A percentile compares a stretch with the other conserved stretches of the same genome.
These are phyloP conservation scores for Zymoseptoria crescenta DNA, from an alignment of 2,329 filamentous ascomycete genomes.

Conservation along the genomic window DNA sequence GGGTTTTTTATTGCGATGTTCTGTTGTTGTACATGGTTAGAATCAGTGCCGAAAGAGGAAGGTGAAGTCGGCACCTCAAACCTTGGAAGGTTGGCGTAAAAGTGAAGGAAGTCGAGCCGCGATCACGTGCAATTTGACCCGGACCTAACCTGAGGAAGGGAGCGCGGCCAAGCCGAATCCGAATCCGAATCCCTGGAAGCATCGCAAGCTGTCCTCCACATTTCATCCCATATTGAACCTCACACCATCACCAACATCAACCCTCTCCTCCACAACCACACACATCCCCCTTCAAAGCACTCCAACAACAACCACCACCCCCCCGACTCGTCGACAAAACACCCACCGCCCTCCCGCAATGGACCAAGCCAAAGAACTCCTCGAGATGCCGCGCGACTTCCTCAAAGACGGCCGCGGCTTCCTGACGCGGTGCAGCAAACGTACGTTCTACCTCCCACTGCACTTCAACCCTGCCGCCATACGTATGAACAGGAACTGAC, in stretches of 20 bases:
- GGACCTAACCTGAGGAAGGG: neutral
- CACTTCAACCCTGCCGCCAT: too few relatives aligned
- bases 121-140: neutral
- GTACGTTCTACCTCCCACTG: too few relatives aligned
- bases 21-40: neutral
- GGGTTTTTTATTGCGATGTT: neutral
- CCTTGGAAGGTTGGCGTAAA: neutral
- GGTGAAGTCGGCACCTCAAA: neutral
- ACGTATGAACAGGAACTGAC: too few relatives aligned
- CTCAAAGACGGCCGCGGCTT: conserved; percentile 45
- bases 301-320: too few relatives aligned
- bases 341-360: too few relatives aligned
- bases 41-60: neutral
- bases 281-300: too few relatives aligned
- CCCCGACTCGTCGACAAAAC: too few relatives aligned
- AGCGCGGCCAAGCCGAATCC: neutral
- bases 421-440: conserved; percentile 44
- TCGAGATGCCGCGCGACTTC: conserved; percentile 62
- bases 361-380: conserved; percentile 62
- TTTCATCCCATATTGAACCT: neutral
- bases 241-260: neutral
- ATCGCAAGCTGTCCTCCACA: conserved; percentile 1
- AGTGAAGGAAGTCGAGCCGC: neutral
- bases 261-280: too few relatives aligned
- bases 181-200: too few relatives aligned